Base-by-base conservation (phyloP, 75 land plant species). In the Adiantum capillusveneris region DNA sequence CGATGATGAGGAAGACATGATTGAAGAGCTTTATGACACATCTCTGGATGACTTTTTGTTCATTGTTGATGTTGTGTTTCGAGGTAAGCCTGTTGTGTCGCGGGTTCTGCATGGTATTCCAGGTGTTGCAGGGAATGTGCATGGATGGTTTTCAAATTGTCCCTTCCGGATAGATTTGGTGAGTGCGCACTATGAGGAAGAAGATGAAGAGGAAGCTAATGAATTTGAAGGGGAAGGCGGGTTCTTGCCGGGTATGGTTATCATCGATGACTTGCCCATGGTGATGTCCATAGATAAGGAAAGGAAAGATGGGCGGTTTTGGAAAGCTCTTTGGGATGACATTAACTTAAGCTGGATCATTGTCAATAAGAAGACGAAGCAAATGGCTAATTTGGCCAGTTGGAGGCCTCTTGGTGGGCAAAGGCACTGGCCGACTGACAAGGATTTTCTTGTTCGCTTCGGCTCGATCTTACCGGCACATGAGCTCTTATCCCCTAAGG, bases 101-200 rank as follows among this genome's bases (percentile, higher is more conserved):
- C 60, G 74, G 60, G 77, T 72, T 24, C 36, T 88, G 0, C 65
- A 70, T 64, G 88, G 88, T 2, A 80, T 88, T 42, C 84, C 94
- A 2, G 81, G 74, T 53, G 37, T 9, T 5, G 67, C 81, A 2
- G 75, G 80, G 58, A 74, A 73, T 24, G 58, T 65, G 36, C 63
- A 73, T 52, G 77, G 79, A 19, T 88, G 94, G 94, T 88, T 88
- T 61, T 66, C 81, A 60, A 75, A 68, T 56, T 85, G 88, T 62
- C 94, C 94, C 18, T 88, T 88, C 60, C 66, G 85, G 41, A 56
- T 88, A 24, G 94, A 85, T 56, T 62, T 85, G 46, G 68, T 84
- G 0, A 65, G 54, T 21, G 58, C 57, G 20, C 45, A 68, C 6
- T 67, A 70, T 7, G 72, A 62, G 43, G 67, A 76, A 7, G 67